Evolutionary conservation across 2,329 filamentous ascomycete species (phyloP).

Genomic region (Plenodomus lindquistii): DNA sequence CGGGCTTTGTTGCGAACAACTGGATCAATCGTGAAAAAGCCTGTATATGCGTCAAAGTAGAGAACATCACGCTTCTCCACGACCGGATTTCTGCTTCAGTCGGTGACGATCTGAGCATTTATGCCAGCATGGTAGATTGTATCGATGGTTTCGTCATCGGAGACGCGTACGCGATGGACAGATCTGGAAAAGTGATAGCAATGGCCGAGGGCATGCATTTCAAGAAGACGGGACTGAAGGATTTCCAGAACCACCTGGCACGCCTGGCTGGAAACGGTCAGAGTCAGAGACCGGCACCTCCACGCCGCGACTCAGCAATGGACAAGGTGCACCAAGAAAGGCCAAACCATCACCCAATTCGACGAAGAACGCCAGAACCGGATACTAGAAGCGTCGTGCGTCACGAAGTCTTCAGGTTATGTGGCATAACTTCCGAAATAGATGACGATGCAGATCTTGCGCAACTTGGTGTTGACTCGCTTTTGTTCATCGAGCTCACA

Average conservation of each 20-base stretch:
- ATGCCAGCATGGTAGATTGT: not conserved
- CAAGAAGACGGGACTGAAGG: not conserved
- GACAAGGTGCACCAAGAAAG: not conserved
- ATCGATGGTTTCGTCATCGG: not conserved
- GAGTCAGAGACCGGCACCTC: too few species aligned
- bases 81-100: not conserved
- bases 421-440: too few species aligned
- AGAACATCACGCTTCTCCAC: not conserved
- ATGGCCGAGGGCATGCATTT: not conserved
- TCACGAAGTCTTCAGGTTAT: too few species aligned
- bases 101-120: not conserved
- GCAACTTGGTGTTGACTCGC: not conserved
- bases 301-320: too few species aligned
- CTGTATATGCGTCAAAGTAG: not conserved
- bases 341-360: not conserved
- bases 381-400: too few species aligned
- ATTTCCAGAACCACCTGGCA: not conserved
- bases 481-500: not conserved
- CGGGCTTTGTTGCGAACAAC: not conserved
- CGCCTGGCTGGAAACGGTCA: not conserved
- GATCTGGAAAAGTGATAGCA: not conserved
- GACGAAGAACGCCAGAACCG: not conserved
- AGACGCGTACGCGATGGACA: not conserved
- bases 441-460: not conserved
- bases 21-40: not conserved